Conservation (phyloP, 352 stramenopile species). For the Phytophthora litchii region DNA sequence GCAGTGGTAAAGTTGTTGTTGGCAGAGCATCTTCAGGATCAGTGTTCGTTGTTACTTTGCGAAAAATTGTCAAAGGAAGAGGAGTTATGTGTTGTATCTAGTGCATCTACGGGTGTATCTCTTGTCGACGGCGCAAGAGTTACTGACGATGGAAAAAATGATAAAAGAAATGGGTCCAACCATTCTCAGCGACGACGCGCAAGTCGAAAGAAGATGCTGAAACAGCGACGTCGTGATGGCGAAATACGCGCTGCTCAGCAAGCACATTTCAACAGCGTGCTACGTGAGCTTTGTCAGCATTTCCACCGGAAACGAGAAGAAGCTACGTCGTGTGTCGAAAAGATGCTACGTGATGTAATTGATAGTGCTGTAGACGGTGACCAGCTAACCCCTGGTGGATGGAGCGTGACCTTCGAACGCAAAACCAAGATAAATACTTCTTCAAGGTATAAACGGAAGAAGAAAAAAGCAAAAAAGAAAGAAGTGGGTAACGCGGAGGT, state of each 20-base stretch:
- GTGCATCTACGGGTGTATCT: not conserved
- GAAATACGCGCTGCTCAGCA: constrained; percentile 46
- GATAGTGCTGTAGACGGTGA: constrained; percentile 32
- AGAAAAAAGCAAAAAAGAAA: constrained; percentile 41
- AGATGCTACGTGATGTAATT: constrained; percentile 53
- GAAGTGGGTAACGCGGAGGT: not conserved
- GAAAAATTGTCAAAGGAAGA: constrained; percentile 58
- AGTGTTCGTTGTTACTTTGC: constrained; percentile 70
- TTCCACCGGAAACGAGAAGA: constrained; percentile 39
- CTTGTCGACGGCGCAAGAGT: not conserved
- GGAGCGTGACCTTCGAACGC: constrained; percentile 11
- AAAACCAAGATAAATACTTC: constrained; percentile 1
- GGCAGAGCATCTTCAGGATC: constrained; percentile 73
- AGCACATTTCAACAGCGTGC: constrained; percentile 40
- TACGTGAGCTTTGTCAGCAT: constrained; percentile 47
- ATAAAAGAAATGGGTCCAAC: constrained; percentile 23
- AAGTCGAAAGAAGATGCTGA: constrained; percentile 70
- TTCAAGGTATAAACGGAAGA: constrained; percentile 36
- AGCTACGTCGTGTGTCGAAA: constrained; percentile 25
- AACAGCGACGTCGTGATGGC: constrained; percentile 56
- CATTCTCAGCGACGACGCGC: constrained; percentile 65
- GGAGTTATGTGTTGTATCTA: constrained; percentile 12
- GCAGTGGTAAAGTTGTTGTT: constrained; percentile 69
- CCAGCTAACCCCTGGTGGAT: constrained; percentile 22
- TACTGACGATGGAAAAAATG: not conserved